Evolutionary conservation across 2,329 filamentous ascomycete species (phyloP), one percentile per base, ranked within the genome.

Genomic region (Talaromyces sp.): DNA sequence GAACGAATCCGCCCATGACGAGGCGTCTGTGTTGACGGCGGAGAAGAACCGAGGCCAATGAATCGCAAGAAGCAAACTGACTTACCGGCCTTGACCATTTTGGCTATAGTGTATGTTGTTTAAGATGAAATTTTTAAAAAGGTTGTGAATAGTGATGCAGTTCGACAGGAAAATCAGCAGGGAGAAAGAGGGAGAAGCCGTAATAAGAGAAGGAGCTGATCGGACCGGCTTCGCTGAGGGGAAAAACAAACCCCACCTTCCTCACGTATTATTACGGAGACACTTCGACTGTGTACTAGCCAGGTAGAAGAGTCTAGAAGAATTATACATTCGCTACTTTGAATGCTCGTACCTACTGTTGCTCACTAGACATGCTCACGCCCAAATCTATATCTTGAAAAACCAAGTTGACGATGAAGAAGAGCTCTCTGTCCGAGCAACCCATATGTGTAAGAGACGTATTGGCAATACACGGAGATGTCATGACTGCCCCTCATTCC

Each of bases 61-160:
- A 67, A 4, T 16, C 22, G 54, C n/a, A 63, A 56, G 33, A 41
- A 22, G 63, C 60, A 72, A 70, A 68, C 70, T 57, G 39, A 87
- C 90, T 78, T 88, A 96, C 92, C 92, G 84, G 94, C 93, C 88
- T 97, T 97, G 86, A 97, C 93, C 93, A 97, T 97, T 88, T 88
- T 97, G 90, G 83, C 82, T 83, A 82, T 22, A 58, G 50, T 56
- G 14, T 41, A 11, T 31, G 24, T 27, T 59, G 19, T n/a, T 16
- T 41, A 43, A 56, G 22, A 41, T 14, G 3, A 14, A 52, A 37
- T 11, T 6, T 11, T 13, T 37, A 37, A 52, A 52, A 45, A 13
- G 33, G 50, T 27, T 37, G 16, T 57, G 3, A 27, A 43, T 33
- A 45, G 37, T 19, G 56, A 45, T 45, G 56, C 5, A 47, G 10